These are phyloP conservation scores for Arthrobotrys sphaeroides DNA, from an alignment of 2,329 filamentous ascomycete genomes.

Conservation along the genomic window DNA sequence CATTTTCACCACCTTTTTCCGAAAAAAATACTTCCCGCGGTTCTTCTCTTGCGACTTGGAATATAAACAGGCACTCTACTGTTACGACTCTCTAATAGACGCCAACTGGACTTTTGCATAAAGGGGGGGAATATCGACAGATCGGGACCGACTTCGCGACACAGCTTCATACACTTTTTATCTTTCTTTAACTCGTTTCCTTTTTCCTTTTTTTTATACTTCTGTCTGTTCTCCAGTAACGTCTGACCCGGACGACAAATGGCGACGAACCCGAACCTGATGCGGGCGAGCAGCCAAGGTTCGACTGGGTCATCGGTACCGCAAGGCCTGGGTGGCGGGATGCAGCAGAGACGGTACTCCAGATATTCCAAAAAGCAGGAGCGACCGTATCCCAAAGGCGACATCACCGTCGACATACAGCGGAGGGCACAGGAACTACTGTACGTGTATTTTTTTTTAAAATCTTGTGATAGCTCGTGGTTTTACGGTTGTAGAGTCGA, in stretches of 20 bases:
- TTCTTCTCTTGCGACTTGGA: background rate
- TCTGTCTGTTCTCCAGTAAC: too few relatives aligned
- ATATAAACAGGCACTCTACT: slow-evolving; percentile 11
- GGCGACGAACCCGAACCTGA: slow-evolving; percentile 41
- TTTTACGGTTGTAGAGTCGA: background rate
- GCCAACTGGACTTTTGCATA: background rate
- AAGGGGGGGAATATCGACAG: background rate
- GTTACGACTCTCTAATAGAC: slow-evolving; percentile 5
- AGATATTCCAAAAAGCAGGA: slow-evolving; percentile 52
- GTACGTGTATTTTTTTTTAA: slow-evolving; percentile 45
- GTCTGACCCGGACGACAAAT: slow-evolving; percentile 17
- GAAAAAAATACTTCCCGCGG: slow-evolving; percentile 6
- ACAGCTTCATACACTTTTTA: background rate
- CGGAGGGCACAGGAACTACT: slow-evolving; percentile 54
- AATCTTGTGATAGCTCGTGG: slow-evolving; percentile 4
- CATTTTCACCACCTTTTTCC: background rate
- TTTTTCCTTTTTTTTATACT: slow-evolving; percentile 3
- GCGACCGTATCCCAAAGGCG: slow-evolving; percentile 56
- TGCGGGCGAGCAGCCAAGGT: slow-evolving; percentile 49
- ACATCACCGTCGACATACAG: slow-evolving; percentile 57
- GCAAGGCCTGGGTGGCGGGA: slow-evolving; percentile 16
- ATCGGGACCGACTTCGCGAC: slow-evolving; percentile 10
- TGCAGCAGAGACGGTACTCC: slow-evolving; percentile 49
- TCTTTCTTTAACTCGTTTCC: slow-evolving; percentile 1
- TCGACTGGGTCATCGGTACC: slow-evolving; percentile 36